Evolutionary conservation across 805 yeast species (phyloP), one percentile per base, ranked within the genome.

Genomic region (Zygoascus flipseniorum): DNA sequence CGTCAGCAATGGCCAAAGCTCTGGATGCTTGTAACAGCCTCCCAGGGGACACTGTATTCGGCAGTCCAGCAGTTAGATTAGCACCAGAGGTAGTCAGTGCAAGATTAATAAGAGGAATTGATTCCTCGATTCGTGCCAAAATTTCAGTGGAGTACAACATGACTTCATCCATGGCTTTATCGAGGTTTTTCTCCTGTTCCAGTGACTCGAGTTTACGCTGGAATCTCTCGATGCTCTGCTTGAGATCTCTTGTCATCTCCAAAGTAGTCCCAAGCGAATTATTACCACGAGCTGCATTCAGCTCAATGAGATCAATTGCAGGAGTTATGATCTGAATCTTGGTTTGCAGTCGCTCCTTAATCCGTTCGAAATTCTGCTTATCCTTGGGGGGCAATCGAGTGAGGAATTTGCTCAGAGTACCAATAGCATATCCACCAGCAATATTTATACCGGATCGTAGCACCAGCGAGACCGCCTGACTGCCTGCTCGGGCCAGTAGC

Each of bases 401-500:
- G 44, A 85, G 69, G 54, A 83, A 74, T 50, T 66, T 75, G 9
- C 79, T 66, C n/a, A 85, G 78, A 0, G 85, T 80, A 54, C 78
- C 80, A 43, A 85, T 74, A 20, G 90, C 89, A 68, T 80, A 86
- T 0, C 85, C 80, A 0, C 89, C 80, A 0, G 90, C 93, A 19
- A 86, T 59, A 1, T 89, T 81, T 32, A 86, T 78, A 0, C 93
- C 89, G 1, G 90, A 85, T 53, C 85, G 73, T 28, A 86, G 80
- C 9, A 90, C 95, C 68, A 86, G 83, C 1, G 88, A 77, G n/a
- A 86, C 86, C 1, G 87, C 86, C 58, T 85, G 89, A 50, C 79
- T 80, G 31, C 89, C 85, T 2, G 93, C 56, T 16, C 47, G 2
- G 14, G 49, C 48, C 28, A 54, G 50, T 11, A 54, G 43, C 13